Percentiles rank a stretch among this genome's conserved stretches.
Evolutionary conservation across 139 green algal genomes (phyloP).

Genomic region (Coelastrella sp.): DNA sequence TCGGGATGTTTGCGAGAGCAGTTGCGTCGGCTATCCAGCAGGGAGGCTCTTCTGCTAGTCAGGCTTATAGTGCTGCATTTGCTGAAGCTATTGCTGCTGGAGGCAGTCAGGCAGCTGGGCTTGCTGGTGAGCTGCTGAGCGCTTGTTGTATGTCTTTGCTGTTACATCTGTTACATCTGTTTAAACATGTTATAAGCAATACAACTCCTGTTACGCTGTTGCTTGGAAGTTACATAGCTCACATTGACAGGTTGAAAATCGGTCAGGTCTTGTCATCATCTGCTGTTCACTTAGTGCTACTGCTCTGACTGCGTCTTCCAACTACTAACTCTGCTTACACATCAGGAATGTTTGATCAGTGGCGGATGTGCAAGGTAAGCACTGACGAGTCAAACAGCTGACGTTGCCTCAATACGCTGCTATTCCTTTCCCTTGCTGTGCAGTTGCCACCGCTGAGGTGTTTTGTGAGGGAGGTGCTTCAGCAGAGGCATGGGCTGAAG

Average conservation of each 20-base stretch:
- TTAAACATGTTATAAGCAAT: too few relatives aligned
- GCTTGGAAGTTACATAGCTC: too few relatives aligned
- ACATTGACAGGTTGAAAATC: too few relatives aligned
- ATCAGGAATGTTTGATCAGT: too few relatives aligned
- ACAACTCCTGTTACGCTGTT: too few relatives aligned
- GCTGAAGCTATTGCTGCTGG: conserved; percentile 5
- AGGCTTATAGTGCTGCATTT: conserved; percentile 9
- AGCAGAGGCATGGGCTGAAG: conserved; percentile 13
- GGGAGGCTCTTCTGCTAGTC: neutral
- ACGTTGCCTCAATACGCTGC: neutral
- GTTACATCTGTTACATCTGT: too few relatives aligned
- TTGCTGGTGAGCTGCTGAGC: neutral
- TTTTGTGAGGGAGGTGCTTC: conserved; percentile 27
- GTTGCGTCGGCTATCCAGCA: conserved; percentile 28
- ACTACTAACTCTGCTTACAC: too few relatives aligned
- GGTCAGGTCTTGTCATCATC: too few relatives aligned
- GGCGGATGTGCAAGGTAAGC: too few relatives aligned
- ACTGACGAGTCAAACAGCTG: neutral
- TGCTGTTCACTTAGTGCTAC: too few relatives aligned
- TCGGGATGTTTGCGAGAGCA: conserved; percentile 1
- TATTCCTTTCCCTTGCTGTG: neutral
- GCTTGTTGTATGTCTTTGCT: neutral
- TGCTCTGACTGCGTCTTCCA: too few relatives aligned
- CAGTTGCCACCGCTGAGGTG: conserved; percentile 36
- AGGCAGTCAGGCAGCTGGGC: neutral